phyloP scores from a whole-genome alignment of 2,329 filamentous ascomycete genomes.

The Pseudocercospora fijiensis region DNA sequence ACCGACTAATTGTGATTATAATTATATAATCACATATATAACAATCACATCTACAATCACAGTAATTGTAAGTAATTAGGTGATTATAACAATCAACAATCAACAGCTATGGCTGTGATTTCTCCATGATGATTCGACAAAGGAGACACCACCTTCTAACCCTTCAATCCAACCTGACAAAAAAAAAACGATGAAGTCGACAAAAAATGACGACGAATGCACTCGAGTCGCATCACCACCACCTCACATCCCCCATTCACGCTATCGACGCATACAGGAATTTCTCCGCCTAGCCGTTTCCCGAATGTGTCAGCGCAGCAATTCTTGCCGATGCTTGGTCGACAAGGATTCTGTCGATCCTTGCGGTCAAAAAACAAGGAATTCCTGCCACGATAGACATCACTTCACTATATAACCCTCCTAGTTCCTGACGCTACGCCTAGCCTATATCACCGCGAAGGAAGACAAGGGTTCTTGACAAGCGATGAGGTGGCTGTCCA shows the following conservation, averaged over 20 bases:
- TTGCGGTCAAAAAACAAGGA: background rate
- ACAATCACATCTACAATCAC: too few species aligned
- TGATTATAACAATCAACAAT: too few species aligned
- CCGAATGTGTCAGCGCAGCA: background rate
- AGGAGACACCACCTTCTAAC: too few species aligned
- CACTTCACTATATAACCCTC: slow-evolving; percentile 8
- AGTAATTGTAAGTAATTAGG: too few species aligned
- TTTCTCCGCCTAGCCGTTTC: background rate
- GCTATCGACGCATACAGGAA: background rate
- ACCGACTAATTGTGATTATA: too few species aligned
- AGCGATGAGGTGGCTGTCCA: background rate
- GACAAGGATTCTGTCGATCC: slow-evolving; percentile 1
- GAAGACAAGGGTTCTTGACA: background rate
- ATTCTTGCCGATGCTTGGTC: slow-evolving; percentile 1
- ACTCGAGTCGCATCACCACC: background rate
- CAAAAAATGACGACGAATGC: background rate
- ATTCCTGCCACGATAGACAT: slow-evolving; percentile 3
- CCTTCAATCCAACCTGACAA: background rate
- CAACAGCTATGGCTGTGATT: too few species aligned
- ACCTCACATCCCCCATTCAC: background rate
- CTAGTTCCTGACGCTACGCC: background rate
- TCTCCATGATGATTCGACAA: too few species aligned
- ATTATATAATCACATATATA: too few species aligned
- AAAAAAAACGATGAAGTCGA: background rate
- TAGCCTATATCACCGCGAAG: background rate